Conservation (phyloP, 495 filamentous ascomycete species). For the Tricharina praecox region DNA sequence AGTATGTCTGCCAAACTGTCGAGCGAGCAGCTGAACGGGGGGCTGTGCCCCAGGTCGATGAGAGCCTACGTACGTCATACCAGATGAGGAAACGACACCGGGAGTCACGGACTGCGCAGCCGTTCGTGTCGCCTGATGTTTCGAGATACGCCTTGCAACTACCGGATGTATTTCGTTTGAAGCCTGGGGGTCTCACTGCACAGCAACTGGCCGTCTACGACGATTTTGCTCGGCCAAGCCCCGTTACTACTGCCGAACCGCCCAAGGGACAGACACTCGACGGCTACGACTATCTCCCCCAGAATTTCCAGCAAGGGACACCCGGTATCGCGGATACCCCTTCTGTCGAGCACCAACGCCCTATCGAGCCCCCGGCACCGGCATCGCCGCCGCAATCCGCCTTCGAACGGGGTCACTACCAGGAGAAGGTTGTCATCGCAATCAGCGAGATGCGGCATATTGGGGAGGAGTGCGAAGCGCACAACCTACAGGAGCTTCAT, state of each 20-base stretch:
- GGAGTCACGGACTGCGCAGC: conserved; percentile 49
- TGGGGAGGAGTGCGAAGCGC: conserved; percentile 14
- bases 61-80: conserved; percentile 62
- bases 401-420: not conserved
- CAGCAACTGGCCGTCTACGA: conserved; percentile 93
- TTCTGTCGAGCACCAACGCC: conserved; percentile 1
- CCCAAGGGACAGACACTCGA: conserved; percentile 1
- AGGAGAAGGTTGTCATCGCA: not conserved
- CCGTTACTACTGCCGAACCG: not conserved
- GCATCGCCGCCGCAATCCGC: not conserved
- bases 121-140: conserved; percentile 57
- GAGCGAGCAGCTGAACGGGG: conserved; percentile 89
- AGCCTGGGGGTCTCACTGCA: conserved; percentile 59
- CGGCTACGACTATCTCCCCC: conserved; percentile 7
- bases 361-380: not conserved
- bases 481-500: conserved; percentile 23
- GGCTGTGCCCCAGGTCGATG: conserved; percentile 82
- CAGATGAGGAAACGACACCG: conserved; percentile 57
- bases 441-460: conserved; percentile 14
- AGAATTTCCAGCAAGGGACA: conserved; percentile 6
- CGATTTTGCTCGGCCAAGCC: conserved; percentile 47
- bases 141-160: conserved; percentile 79
- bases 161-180: conserved; percentile 72
- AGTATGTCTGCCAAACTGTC: conserved; percentile 77
- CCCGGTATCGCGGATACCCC: conserved; percentile 1